Evolutionary conservation across 768 basidiomycete species (phyloP), one percentile per base, ranked within the genome.

Genomic region (Leccinellum albellum): DNA sequence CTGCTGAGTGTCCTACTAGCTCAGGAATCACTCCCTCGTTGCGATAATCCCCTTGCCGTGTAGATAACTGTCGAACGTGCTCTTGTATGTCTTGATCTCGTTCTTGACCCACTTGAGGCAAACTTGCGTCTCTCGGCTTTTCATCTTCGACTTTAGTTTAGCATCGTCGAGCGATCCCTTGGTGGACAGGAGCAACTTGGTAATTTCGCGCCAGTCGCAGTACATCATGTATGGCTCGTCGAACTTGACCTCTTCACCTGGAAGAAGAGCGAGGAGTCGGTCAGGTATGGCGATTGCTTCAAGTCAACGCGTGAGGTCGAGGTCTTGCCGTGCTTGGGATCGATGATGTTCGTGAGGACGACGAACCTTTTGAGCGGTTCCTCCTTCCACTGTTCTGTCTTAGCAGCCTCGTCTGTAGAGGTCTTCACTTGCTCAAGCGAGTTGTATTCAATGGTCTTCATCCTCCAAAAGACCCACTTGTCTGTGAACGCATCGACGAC

Each of bases 141-240:
- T 82, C 76, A 94, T 75, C 75, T 86, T 91, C 44, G 78, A 74
- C 68, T 83, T 84, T 10, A 91, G 70, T 42, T 73, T 73, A 6
- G 67, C 70, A 2, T 73, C 66, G 15, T 58, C 71, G 51, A 63
- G 65, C 40, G 67, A 61, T 51, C 61, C 65, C 42, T 77, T 73
- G 45, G 74, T 61, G 7, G 74, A 65, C 9, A 94, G 76, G 20
- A 96, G 76, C 12, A 70, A 73, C 69, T 91, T 91, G 6, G 97
- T 98, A 51, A 95, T 79, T 73, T 98, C 96, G 54, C 96, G 82
- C 94, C 94, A 98, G 69, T 95, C 91, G 54, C 97, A 88, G 74
- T 97, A 98, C 86, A 96, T 95, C 82, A 98, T 86, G 70, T 99
- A 99, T 3, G 96, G 96, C 67, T 98, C 93, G 72, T 98, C 94